Percentiles rank a stretch among this genome's conserved stretches.
Evolutionary conservation across 371 early-diverging fungal genomes (phyloP).

Genomic region (Haplosporangium sp.): DNA sequence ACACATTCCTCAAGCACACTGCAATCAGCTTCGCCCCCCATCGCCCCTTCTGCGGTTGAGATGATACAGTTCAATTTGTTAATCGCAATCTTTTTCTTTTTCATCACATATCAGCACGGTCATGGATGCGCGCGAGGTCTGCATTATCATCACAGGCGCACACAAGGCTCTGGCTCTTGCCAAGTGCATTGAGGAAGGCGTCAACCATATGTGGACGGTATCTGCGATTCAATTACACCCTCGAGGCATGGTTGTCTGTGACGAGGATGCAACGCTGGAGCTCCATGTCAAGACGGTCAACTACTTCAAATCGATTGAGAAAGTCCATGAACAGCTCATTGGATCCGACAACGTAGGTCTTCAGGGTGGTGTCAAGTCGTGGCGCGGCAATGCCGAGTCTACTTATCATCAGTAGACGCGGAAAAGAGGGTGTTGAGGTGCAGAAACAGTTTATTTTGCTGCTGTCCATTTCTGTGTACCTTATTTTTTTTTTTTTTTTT

Average conservation of each 20-base stretch:
- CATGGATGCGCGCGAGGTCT: conserved; percentile 88
- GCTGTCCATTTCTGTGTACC: no score
- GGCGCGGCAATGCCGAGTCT: conserved; percentile 51
- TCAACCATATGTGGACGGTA: conserved; percentile 95
- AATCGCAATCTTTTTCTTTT: no score
- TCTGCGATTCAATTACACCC: conserved; percentile 92
- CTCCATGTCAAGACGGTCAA: conserved; percentile 92
- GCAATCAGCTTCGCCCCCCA: no score
- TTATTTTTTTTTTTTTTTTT: no score
- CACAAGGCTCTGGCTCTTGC: conserved; percentile 83
- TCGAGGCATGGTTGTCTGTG: conserved; percentile 89
- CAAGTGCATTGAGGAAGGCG: conserved; percentile 88
- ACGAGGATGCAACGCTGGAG: conserved; percentile 91
- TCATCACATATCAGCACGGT: conserved; percentile 70
- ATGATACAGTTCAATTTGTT: no score
- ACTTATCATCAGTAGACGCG: conserved; percentile 52
- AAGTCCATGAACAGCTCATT: conserved; percentile 84
- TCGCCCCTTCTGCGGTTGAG: background rate
- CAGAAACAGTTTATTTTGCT: no score
- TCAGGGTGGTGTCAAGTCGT: conserved; percentile 67
- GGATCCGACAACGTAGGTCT: conserved; percentile 83
- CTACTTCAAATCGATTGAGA: conserved; percentile 91
- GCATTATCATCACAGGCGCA: conserved; percentile 88
- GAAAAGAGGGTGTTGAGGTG: background rate
- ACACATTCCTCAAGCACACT: no score